These are phyloP conservation scores for Corynespora cassiicola DNA, from an alignment of 2,329 filamentous ascomycete species.

Conservation along the genomic window DNA sequence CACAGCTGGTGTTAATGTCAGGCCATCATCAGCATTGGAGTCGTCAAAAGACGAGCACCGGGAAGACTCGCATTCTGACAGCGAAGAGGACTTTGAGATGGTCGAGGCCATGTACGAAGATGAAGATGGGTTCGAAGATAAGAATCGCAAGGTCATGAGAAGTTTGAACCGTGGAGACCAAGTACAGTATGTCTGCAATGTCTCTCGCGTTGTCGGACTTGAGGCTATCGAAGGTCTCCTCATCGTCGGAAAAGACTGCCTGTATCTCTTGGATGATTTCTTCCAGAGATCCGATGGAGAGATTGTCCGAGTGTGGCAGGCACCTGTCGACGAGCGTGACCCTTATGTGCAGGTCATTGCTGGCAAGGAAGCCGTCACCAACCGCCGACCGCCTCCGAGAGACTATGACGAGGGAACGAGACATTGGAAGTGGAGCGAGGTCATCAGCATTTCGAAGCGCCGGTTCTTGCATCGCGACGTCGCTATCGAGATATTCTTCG, in stretches of 20 bases:
- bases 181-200: conserved; percentile 92
- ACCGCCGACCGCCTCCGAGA: conserved; percentile 37
- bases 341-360: conserved; percentile 95
- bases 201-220: conserved; percentile 90
- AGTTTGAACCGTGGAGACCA: conserved; percentile 88
- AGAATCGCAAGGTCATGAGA: conserved; percentile 97
- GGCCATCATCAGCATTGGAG: conserved; percentile 26
- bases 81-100: conserved; percentile 94
- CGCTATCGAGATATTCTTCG: conserved; percentile 96
- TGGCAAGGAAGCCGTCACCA: conserved; percentile 70
- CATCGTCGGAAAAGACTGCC: conserved; percentile 86
- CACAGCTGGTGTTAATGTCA: conserved; percentile 21
- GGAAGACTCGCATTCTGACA: conserved; percentile 50
- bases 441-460: conserved; percentile 94
- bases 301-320: conserved; percentile 96
- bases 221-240: conserved; percentile 93
- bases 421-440: conserved; percentile 92
- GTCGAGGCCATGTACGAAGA: conserved; percentile 91
- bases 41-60: conserved; percentile 36
- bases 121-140: conserved; percentile 90
- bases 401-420: conserved; percentile 73
- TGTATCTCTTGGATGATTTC: conserved; percentile 96
- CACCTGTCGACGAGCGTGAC: conserved; percentile 88
- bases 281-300: conserved; percentile 95
- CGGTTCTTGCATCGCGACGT: conserved; percentile 96